Evolutionary conservation across 495 filamentous ascomycete species (phyloP).

Genomic region (Aspergillus carlsbadensis): DNA sequence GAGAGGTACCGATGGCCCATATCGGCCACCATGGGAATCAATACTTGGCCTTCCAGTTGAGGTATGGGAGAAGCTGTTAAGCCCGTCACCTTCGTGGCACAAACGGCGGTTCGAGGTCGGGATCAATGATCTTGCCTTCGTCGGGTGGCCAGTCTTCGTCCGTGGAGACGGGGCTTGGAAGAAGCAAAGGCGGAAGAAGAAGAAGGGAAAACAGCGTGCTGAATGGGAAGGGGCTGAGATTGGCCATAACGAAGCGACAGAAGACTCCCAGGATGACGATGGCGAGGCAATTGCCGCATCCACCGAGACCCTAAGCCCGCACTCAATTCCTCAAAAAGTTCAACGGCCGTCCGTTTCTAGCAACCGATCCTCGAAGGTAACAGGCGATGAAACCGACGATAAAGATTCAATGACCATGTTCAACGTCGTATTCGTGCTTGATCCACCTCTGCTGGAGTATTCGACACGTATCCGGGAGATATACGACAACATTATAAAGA

Average conservation of each 20-base stretch:
- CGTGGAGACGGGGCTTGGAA: conserved; percentile 84
- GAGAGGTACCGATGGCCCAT: conserved; percentile 23
- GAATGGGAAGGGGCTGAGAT: conserved; percentile 43
- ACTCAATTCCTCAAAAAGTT: conserved; percentile 27
- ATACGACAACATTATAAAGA: conserved; percentile 84
- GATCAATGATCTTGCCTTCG: conserved; percentile 78
- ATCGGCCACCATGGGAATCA: conserved; percentile 69
- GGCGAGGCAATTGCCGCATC: conserved; percentile 29
- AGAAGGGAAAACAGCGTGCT: conserved; percentile 46
- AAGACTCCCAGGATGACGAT: conserved; percentile 31
- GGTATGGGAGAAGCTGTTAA: conserved; percentile 80
- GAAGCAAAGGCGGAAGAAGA: conserved; percentile 67
- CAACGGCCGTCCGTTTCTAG: conserved; percentile 41
- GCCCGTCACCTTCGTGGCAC: conserved; percentile 75
- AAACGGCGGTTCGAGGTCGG: conserved; percentile 85
- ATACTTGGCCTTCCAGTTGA: conserved; percentile 73
- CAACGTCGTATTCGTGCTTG: conserved; percentile 89
- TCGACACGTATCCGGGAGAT: conserved; percentile 73
- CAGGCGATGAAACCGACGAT: conserved; percentile 53
- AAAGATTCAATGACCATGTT: conserved; percentile 86
- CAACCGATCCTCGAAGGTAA: conserved; percentile 31
- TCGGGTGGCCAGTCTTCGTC: conserved; percentile 86
- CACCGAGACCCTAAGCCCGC: conserved; percentile 33
- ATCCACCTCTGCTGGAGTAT: conserved; percentile 73
- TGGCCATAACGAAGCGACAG: conserved; percentile 42